Evolutionary conservation across 2,329 filamentous ascomycete species (phyloP), one percentile per base, ranked within the genome.

Genomic region (Diaporthe citrichinensis): DNA sequence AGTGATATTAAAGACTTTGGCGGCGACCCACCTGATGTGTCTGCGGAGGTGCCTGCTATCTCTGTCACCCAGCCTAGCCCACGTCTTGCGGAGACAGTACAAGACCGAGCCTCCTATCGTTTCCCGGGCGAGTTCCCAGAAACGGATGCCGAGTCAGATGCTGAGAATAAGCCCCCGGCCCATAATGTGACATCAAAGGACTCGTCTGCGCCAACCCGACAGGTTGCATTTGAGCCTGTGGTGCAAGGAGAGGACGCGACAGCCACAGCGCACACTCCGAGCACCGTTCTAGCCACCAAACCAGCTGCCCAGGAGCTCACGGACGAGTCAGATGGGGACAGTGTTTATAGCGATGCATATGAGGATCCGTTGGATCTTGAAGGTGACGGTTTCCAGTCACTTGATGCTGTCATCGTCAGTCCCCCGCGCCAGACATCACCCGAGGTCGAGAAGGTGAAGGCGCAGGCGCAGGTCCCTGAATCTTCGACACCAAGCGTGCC

Each of bases 291-390:
- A 15, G 79, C 80, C 15, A 77, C 80, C 12, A 79, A 79, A 31
- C 74, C 79, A 2, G 73, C 76, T 2, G 59, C 74, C n/a, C 82
- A 86, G 1, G 86, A 89, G n/a, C 85, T 83, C 7, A 81, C 78
- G 25, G 79, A 79, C 14, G 80, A 81, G 17, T 81, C 85, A 4
- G 90, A 92, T 73, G 84, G 85, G 20, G 86, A 85, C 68, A 92
- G 90, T 76, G 88, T 94, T 34, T 96, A 94, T 81, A 95, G 92
- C 78, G 94, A 96, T 83, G 94, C 94, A 1, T 93, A 93, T 72
- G 94, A 96, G 83, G 93, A 95, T 76, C 85, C 93, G 0, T 90
- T 90, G 0, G 92, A 94, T 20, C 80, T 88, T 5, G 92, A 93
- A 53, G 89, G 89, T 2, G 90, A 90, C 62, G 94, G 92, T 0